These are phyloP conservation scores for Kregervanrija delftensis DNA, from an alignment of 805 yeast genomes.

Conservation along the genomic window DNA sequence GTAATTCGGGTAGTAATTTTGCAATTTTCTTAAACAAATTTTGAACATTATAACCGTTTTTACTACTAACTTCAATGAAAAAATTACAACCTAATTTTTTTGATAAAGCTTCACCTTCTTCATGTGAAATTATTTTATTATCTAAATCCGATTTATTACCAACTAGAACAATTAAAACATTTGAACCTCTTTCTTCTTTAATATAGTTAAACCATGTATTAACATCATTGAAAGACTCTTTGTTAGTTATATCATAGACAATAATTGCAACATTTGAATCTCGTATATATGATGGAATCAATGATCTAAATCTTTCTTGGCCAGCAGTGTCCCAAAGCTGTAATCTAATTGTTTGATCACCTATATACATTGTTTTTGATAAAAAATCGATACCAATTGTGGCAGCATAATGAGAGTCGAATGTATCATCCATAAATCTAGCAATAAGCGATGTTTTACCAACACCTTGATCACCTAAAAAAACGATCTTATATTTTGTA, in stretches of 20 bases:
- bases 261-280: constrained; percentile 97
- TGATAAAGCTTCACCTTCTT: constrained; percentile 80
- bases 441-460: constrained; percentile 95
- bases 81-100: constrained; percentile 66
- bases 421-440: constrained; percentile 96
- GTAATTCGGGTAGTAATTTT: constrained; percentile 78
- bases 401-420: constrained; percentile 93
- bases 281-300: constrained; percentile 92
- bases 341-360: constrained; percentile 89
- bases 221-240: constrained; percentile 75
- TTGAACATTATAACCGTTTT: constrained; percentile 91
- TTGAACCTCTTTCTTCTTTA: constrained; percentile 82
- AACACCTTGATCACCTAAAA: constrained; percentile 95
- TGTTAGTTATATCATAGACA: constrained; percentile 88
- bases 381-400: constrained; percentile 96
- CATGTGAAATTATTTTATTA: constrained; percentile 62
- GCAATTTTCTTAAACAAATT: constrained; percentile 86
- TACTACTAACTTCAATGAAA: constrained; percentile 90
- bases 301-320: constrained; percentile 89
- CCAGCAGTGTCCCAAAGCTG: constrained; percentile 99
- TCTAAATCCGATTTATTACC: constrained; percentile 90
- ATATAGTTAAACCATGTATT: constrained; percentile 94
- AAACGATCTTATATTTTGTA: constrained; percentile 81
- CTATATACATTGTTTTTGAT: constrained; percentile 88
- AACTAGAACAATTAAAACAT: constrained; percentile 82